Base-by-base conservation (phyloP, 768 basidiomycete species). In the Termitomyces titanicus region DNA sequence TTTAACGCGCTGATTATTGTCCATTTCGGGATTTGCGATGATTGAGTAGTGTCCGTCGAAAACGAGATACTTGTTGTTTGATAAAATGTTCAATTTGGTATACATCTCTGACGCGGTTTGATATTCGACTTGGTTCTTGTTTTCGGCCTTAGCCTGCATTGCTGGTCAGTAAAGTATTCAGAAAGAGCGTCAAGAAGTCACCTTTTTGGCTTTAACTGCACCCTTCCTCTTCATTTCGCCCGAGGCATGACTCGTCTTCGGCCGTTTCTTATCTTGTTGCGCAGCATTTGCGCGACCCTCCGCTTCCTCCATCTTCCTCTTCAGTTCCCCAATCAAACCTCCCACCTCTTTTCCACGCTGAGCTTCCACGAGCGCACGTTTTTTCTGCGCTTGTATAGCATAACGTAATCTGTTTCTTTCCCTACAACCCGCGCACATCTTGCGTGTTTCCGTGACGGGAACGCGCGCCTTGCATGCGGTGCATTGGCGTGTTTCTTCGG, bases 1-100 rank as follows among this genome's bases (percentile, higher is more conserved):
- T 25, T 55, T 40, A 8, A 61, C 59, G 6, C 70, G 68, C 15
- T 51, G 59, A 22, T 27, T 43, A 50, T 72, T 57, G 39, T 64
- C 60, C 31, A 63, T 69, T 3, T 61, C 40, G 15, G 57, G 24
- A 3, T 60, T 57, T 1, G 66, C 59, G 9, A 74, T 56, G n/a
- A 74, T 71, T 7, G 69, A 64, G 43, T 69, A 69, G 43, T 58
- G 64, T 1, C 69, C 72, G 12, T 59, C 29, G 45, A 67, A 68
- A 18, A 39, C 33, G 44, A 64, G 62, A 1, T 49, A 18, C 2
- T 57, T 55, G 17, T 51, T 43, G 7, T 56, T 57, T 0, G 56
- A 39, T 8, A 34, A 31, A 5, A 15, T 8, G 46, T 61, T 65
- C 31, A 68, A 53, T 2, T 62, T 61, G 2, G 61, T 58, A 58